phyloP scores from a whole-genome alignment of 2,329 filamentous ascomycete genomes.

The Westerdykella ornata region DNA sequence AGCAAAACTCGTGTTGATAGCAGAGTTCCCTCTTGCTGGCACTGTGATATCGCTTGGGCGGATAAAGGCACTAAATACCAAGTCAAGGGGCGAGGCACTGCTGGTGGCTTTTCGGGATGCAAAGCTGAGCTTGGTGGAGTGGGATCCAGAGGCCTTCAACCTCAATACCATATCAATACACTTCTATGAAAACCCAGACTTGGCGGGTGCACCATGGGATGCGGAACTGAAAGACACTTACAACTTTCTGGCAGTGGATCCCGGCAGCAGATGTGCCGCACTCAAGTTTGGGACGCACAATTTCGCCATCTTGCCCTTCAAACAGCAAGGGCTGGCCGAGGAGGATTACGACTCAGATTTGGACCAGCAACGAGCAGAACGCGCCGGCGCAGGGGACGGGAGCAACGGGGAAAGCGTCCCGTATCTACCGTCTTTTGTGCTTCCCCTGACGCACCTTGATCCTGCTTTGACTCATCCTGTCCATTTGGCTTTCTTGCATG shows the following conservation, averaged over 20 bases:
- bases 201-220: constrained; percentile 75
- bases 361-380: constrained; percentile 48
- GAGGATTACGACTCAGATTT: constrained; percentile 82
- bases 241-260: constrained; percentile 81
- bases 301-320: constrained; percentile 89
- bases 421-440: constrained; percentile 86
- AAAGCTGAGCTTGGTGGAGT: constrained; percentile 87
- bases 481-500: constrained; percentile 86
- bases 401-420: constrained; percentile 53
- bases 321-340: constrained; percentile 79
- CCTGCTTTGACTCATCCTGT: constrained; percentile 80
- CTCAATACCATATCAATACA: constrained; percentile 91
- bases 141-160: constrained; percentile 73
- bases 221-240: constrained; percentile 66
- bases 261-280: constrained; percentile 85
- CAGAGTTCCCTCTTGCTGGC: constrained; percentile 76
- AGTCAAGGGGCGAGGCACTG: constrained; percentile 75
- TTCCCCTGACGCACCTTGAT: constrained; percentile 83
- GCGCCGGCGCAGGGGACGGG: constrained; percentile 29
- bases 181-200: constrained; percentile 93
- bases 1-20: constrained; percentile 75
- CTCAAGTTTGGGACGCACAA: constrained; percentile 86
- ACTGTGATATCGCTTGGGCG: constrained; percentile 76
- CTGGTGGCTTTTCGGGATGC: constrained; percentile 83
- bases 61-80: constrained; percentile 64